Evolutionary conservation across 352 stramenopile genomes (phyloP), one percentile per base, ranked within the genome.

Genomic region (Pythium dissimile): DNA sequence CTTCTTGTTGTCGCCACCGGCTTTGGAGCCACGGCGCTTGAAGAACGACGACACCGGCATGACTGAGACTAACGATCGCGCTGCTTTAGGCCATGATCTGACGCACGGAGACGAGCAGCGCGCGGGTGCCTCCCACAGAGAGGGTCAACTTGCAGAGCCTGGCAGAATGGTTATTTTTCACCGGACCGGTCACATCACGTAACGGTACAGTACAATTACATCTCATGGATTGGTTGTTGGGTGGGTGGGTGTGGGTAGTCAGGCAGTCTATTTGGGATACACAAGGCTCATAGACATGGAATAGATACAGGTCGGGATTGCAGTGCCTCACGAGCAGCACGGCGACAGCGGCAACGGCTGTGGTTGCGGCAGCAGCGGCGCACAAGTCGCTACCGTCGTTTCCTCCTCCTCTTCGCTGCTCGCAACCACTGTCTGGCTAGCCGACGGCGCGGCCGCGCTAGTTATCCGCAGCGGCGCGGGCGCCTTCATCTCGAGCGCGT

Each of bases 21-120:
- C 54, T 53, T 76, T 69, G 64, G n/a, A n/a, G n/a, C n/a, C n/a
- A n/a, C n/a, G n/a, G n/a, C 71, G 64, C 55, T 74, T 74, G 37
- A 72, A 73, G 54, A 74, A 64, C 39, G 70, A 73, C 27, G 70
- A 66, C 30, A 46, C 44, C 44, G 59, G 39, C 60, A 67, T 67
- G 18, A 30, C 21, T 12, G 42, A 3, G 24, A 7, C 8, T 12
- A 15, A 15, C 13, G 13, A 49, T 12, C n/a, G n/a, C n/a, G n/a
- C n/a, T n/a, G n/a, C n/a, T n/a, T n/a, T 31, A 31, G 42, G 42
- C 42, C 42, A 49, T 51, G n/a, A n/a, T n/a, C n/a, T n/a, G n/a
- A n/a, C n/a, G n/a, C n/a, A n/a, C n/a, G n/a, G n/a, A n/a, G n/a
- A n/a, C n/a, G n/a, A n/a, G n/a, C n/a, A n/a, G n/a, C n/a, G n/a